Conservation (phyloP, 768 basidiomycete genomes). For the Pluteus cervinus region DNA sequence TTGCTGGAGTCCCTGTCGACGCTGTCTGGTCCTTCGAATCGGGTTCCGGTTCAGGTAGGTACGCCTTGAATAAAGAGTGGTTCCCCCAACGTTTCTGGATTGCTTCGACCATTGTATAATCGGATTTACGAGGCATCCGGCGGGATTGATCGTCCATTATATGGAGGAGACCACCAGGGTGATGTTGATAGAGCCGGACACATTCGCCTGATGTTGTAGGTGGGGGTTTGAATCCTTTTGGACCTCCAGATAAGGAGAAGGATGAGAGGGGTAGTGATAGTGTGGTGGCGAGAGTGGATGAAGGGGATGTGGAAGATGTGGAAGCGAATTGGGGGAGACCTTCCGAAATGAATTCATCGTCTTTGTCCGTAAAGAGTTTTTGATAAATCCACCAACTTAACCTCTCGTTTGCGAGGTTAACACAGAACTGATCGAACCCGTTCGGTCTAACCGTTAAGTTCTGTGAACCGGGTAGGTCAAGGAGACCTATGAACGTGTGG, state of each 20-base stretch:
- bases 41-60: too few relatives aligned
- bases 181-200: conserved; percentile 76
- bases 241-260: too few relatives aligned
- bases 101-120: conserved; percentile 91
- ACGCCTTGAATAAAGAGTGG: conserved; percentile 88
- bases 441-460: conserved; percentile 85
- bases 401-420: conserved; percentile 95
- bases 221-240: too few relatives aligned
- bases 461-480: conserved; percentile 92
- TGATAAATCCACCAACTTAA: conserved; percentile 80
- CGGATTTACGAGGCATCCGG: conserved; percentile 82
- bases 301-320: conserved; percentile 79
- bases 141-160: conserved; percentile 98
- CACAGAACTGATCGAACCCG: conserved; percentile 91
- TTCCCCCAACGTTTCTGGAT: conserved; percentile 93
- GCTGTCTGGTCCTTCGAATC: too few relatives aligned
- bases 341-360: conserved; percentile 79
- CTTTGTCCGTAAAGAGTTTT: conserved; percentile 72
- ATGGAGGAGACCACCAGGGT: conserved; percentile 87
- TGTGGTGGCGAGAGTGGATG: too few relatives aligned
- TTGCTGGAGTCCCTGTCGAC: conserved; percentile 77
- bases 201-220: too few relatives aligned
- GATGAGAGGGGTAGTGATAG: too few relatives aligned
- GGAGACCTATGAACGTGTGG: conserved; percentile 83
- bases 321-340: conserved; percentile 70